These are phyloP conservation scores for Zea luxurians DNA, from an alignment of 176 grass and related monocot genomes.

Conservation along the genomic window DNA sequence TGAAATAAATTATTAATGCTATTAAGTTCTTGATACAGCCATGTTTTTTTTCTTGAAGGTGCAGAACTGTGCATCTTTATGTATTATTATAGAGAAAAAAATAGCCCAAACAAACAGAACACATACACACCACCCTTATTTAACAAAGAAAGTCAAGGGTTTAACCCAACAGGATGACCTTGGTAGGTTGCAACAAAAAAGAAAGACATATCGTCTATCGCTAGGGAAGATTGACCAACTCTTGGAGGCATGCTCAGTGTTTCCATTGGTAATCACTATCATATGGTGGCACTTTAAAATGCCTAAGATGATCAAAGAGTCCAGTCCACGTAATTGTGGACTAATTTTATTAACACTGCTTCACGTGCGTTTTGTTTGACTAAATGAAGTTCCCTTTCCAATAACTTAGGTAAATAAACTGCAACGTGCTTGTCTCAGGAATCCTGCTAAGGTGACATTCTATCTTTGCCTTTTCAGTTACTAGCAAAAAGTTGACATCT, in stretches of 20 bases:
- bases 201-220: too few relatives aligned
- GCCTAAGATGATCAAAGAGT: neutral
- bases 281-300: neutral
- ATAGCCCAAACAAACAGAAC: too few relatives aligned
- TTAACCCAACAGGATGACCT: too few relatives aligned
- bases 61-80: too few relatives aligned
- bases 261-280: constrained; percentile 16
- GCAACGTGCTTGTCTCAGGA: constrained; percentile 86
- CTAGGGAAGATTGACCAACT: too few relatives aligned
- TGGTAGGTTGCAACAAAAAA: too few relatives aligned
- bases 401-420: constrained; percentile 70
- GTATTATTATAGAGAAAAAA: too few relatives aligned
- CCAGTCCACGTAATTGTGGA: neutral
- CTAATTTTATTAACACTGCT: neutral
- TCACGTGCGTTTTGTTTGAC: neutral
- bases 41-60: neutral
- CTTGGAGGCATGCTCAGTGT: neutral
- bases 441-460: constrained; percentile 81
- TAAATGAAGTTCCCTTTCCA: constrained; percentile 32
- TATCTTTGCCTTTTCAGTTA: constrained; percentile 13
- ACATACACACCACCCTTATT: too few relatives aligned
- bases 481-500: constrained; percentile 1
- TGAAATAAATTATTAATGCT: neutral
- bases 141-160: too few relatives aligned
- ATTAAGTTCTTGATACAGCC: neutral